Evolutionary conservation across 2,329 filamentous ascomycete genomes (phyloP), one percentile per base, ranked within the genome.

Genomic region (Ascochyta clinopodiicola): DNA sequence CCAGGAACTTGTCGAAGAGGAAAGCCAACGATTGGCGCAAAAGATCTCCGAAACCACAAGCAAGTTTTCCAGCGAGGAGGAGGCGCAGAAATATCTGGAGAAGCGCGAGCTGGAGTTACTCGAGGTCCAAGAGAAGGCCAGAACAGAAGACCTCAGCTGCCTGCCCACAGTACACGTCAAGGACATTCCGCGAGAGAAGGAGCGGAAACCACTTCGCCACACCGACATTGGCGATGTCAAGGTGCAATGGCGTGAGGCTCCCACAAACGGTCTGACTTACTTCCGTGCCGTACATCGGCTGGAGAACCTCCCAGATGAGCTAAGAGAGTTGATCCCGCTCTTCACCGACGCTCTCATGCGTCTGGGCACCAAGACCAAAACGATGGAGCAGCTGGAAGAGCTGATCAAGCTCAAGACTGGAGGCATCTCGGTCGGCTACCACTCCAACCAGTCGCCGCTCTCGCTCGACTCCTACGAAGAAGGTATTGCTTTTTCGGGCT

Each of bases 361-460:
- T 19, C 84, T 99, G 8, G 95, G 95, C 13, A 99, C 94, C 2
- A 90, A 89, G 66, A 85, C 88, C 56, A 90, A 90, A 82, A 87
- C 88, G 0, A 97, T 96, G 89, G 95, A 97, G 74, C 88, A 97
- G 74, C 85, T 98, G 46, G 95, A 99, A 75, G 95, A 98, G 70
- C 78, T 93, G 51, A 97, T 99, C 75, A 98, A 98, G 75, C 83
- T 98, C 27, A 96, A 96, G 79, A 98, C 95, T 1, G 95, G 95
- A 19, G 95, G 95, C 9, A 85, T 99, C 34, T 90, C 88, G 2
- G 87, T 96, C 15, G 88, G 89, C 1, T 93, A 96, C 64, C 90
- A 96, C 76, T 86, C 89, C n/a, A 87, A 89, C 0, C 86, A 93
- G 0, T 92, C 88, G 2, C 91, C 94, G 0, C 83, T 83, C 1